Evolutionary conservation across 371 early-diverging fungal genomes (phyloP).

Genomic region (Haplosporangium sp.): DNA sequence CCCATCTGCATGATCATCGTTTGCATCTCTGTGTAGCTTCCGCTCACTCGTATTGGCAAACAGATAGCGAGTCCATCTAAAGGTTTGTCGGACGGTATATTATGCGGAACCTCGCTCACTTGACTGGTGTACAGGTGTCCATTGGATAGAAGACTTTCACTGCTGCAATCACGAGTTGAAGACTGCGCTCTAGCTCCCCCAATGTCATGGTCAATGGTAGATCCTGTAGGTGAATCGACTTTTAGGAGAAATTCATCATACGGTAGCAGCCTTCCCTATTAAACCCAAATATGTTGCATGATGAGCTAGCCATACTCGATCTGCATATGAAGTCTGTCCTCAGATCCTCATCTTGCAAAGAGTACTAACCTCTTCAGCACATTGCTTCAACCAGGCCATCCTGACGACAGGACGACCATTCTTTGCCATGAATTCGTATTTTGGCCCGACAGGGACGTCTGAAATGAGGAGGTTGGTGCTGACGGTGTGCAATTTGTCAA

Average conservation of each 20-base stretch:
- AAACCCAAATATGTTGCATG: neutral
- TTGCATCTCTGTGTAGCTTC: constrained; percentile 23
- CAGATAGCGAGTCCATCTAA: constrained; percentile 20
- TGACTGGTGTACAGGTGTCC: neutral
- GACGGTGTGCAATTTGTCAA: constrained; percentile 15
- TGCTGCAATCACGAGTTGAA: neutral
- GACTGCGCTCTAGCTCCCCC: neutral
- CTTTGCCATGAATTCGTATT: constrained; percentile 32
- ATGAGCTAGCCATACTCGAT: no score
- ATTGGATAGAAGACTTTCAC: constrained; percentile 8
- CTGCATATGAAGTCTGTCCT: no score
- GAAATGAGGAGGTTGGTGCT: constrained; percentile 30
- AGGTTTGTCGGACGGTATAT: constrained; percentile 19
- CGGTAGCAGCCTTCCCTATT: constrained; percentile 15
- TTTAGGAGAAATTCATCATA: constrained; percentile 16
- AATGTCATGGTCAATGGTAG: neutral
- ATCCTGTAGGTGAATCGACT: neutral
- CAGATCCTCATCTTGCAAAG: neutral
- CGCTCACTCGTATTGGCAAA: constrained; percentile 20
- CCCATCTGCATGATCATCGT: constrained; percentile 23
- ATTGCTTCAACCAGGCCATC: constrained; percentile 29
- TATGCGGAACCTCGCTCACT: neutral
- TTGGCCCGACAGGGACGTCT: constrained; percentile 24
- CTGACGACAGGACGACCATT: constrained; percentile 19
- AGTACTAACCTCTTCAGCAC: constrained; percentile 27